A percentile compares a stretch with the other conserved stretches of the same genome.
Conservation (phyloP, 352 stramenopile genomes). For the Globisporangium megalacanthum region DNA sequence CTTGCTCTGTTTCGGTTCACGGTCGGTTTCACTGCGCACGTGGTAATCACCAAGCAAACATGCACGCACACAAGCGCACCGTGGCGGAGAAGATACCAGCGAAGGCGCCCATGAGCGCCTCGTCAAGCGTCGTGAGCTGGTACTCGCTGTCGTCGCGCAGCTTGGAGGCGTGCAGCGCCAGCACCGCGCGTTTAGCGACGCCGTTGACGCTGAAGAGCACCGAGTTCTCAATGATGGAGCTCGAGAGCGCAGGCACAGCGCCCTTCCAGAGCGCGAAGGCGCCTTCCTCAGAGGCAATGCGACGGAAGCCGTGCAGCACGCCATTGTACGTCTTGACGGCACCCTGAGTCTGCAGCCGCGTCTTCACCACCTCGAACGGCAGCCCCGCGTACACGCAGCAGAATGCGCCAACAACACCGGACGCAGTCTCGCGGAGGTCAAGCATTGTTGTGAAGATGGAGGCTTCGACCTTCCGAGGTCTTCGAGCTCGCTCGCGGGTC, state of each 20-base stretch:
- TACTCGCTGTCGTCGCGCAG: slow-evolving; percentile 37
- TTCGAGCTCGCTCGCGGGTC: slow-evolving; percentile 8
- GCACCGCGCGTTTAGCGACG: slow-evolving; percentile 58
- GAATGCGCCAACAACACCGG: slow-evolving; percentile 69
- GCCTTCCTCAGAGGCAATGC: slow-evolving; percentile 72
- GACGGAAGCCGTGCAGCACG: slow-evolving; percentile 58
- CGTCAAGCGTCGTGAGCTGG: slow-evolving; percentile 71
- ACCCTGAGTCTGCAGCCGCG: slow-evolving; percentile 77
- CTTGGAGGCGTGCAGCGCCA: slow-evolving; percentile 47
- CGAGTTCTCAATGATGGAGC: slow-evolving; percentile 87
- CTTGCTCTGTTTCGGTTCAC: background rate
- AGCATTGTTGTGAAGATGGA: slow-evolving; percentile 31
- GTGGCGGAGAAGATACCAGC: slow-evolving; percentile 83
- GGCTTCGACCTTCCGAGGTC: no score
- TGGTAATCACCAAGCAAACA: background rate
- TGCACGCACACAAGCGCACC: slow-evolving; percentile 16
- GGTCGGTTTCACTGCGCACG: no score
- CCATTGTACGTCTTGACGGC: slow-evolving; percentile 52
- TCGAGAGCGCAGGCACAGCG: slow-evolving; percentile 79
- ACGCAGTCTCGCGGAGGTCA: slow-evolving; percentile 69
- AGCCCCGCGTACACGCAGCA: slow-evolving; percentile 81
- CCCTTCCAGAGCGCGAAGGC: slow-evolving; percentile 81
- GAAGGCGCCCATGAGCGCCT: slow-evolving; percentile 77
- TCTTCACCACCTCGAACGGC: slow-evolving; percentile 88
- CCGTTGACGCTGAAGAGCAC: slow-evolving; percentile 88